phyloP scores from a whole-genome alignment of 129 eudicot genomes.

The Kitagawia praeruptora region DNA sequence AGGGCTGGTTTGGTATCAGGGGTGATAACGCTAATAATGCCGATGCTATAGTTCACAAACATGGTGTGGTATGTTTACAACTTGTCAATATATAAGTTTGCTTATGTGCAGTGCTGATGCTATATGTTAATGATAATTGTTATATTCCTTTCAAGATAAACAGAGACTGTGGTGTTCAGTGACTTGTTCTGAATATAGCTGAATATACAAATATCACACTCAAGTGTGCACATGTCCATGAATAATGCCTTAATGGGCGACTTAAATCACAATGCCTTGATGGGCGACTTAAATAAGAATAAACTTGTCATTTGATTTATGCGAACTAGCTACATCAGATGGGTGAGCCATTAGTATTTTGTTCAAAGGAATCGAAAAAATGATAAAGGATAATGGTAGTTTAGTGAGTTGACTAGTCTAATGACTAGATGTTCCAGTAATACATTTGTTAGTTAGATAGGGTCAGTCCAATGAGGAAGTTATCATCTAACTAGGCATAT shows the following conservation, averaged over 20 bases:
- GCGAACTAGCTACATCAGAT: not conserved
- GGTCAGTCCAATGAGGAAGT: not conserved
- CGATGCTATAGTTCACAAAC: slow-evolving; percentile 85
- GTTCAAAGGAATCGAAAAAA: not conserved
- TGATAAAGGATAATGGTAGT: not conserved
- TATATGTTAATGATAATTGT: not conserved
- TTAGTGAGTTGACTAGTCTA: not conserved
- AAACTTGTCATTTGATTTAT: not conserved
- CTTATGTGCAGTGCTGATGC: not conserved
- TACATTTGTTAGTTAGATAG: not conserved
- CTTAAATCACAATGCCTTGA: no score
- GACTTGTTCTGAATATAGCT: not conserved
- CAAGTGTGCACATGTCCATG: not conserved
- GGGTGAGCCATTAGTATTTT: not conserved
- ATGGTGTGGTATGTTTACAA: slow-evolving; percentile 73
- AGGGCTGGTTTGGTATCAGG: slow-evolving; percentile 81
- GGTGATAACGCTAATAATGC: slow-evolving; percentile 46
- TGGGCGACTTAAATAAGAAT: not conserved
- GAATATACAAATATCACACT: not conserved
- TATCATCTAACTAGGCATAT: not conserved
- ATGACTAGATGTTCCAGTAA: not conserved
- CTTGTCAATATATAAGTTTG: not conserved
- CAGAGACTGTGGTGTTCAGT: not conserved
- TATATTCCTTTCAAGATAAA: not conserved
- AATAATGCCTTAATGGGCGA: no score